A percentile compares a stretch with the other conserved stretches of the same genome.
These are phyloP conservation scores for Russula virescens DNA, from an alignment of 768 basidiomycete species.

Conservation along the genomic window DNA sequence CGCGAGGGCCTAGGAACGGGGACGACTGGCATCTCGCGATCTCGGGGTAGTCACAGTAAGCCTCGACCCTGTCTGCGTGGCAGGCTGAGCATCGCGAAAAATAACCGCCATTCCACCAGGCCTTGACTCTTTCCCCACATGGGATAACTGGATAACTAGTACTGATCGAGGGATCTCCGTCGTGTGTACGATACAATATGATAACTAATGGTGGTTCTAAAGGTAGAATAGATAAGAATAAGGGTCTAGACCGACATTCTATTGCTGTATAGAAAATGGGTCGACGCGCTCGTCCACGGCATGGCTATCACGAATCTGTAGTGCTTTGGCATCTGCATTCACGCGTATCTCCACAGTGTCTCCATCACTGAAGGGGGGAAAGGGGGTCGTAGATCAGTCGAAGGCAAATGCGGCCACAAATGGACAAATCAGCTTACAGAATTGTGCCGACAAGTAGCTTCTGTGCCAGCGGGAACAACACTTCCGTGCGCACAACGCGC, in stretches of 20 bases:
- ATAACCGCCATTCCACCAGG: too few species aligned
- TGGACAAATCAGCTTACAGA: constrained; percentile 37
- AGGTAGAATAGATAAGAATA: background rate
- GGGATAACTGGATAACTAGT: too few species aligned
- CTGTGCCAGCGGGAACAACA: constrained; percentile 77
- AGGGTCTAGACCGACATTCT: too few species aligned
- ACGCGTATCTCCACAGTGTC: constrained; percentile 58
- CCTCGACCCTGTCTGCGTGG: too few species aligned
- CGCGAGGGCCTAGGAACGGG: too few species aligned
- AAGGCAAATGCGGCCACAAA: background rate
- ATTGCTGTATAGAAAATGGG: background rate
- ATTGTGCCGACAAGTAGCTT: constrained; percentile 77
- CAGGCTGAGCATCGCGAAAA: too few species aligned
- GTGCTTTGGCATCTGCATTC: constrained; percentile 34
- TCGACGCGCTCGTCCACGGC: constrained; percentile 35
- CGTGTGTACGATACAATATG: background rate
- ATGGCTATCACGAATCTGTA: constrained; percentile 64
- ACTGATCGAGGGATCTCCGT: background rate
- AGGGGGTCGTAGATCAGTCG: background rate
- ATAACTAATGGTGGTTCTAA: background rate
- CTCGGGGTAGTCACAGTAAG: too few species aligned
- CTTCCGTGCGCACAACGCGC: constrained; percentile 74
- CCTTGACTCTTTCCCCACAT: too few species aligned
- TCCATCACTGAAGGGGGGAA: constrained; percentile 44
- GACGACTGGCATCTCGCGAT: too few species aligned